Evolutionary conservation across 2,329 filamentous ascomycete genomes (phyloP), one percentile per base, ranked within the genome.

Genomic region (Leptographium radiaticola): DNA sequence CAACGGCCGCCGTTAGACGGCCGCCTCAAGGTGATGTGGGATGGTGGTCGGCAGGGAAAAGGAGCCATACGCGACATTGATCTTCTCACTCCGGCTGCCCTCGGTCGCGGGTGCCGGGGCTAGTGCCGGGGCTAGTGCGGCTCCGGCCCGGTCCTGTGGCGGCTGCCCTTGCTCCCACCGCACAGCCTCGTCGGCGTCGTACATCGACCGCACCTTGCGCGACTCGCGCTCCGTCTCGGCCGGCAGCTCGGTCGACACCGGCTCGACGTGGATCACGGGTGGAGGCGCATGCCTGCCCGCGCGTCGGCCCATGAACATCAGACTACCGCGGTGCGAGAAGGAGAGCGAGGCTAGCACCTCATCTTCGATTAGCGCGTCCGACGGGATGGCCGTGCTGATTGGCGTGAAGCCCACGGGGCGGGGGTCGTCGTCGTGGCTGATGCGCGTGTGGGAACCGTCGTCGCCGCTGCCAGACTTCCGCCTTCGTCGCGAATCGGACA

Each of bases 131-230:
- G 33, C 12, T 20, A 16, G 18, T 18, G 43, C 43, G 18, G 11
- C 8, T 30, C 4, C 9, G 11, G 18, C 18, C 42, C 9, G 10
- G 42, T 12, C 18, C 9, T 15, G 20, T 4, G 20, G n/a, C 44
- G 36, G 45, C 34, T 6, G 36, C 9, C 75, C 74, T 63, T 77
- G 73, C 66, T 77, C 74, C 72, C 73, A 76, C 59, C 68, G 69
- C 67, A 75, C 66, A 67, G 66, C 67, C 64, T 77, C 42, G 33
- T 30, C 42, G 10, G 72, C 71, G 70, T 76, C 73, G 73, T 81
- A 81, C 69, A 81, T 77, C 68, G 77, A 81, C 74, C 78, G 80
- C 75, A 81, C 78, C 74, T 81, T 80, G 76, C 77, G 76, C 70
- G 78, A 81, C 70, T 81, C 78, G 70, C 75, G 76, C 71, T 81